Base-by-base conservation (phyloP, 2,329 filamentous ascomycete genomes). In the Diaporthe velutina region DNA sequence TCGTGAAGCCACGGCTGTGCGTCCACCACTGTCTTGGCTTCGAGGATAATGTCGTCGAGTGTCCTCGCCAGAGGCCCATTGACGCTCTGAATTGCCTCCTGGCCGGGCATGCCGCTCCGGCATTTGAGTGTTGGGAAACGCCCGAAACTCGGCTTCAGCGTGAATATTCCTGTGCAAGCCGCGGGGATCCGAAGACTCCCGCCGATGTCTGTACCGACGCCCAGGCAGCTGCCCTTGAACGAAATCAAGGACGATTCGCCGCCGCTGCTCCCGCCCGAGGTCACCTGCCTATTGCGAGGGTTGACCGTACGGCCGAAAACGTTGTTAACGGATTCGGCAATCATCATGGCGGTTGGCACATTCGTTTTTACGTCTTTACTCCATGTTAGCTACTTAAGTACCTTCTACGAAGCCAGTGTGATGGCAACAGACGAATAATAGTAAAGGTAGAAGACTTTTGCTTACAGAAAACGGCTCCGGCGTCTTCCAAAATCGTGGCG, bases 271-370 rank as follows among this genome's bases (percentile, higher is more conserved):
- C 93, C 93, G 15, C 93, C 93, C 30, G 88, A 88, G 0, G 91
- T 93, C 4, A 90, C 84, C 3, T 83, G 83, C 33, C 90, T 87
- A 79, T 93, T 92, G 9, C 84, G 82, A 0, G 93, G 92, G 79
- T 93, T 93, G 30, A 90, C 80, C 0, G 90, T 92, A 17, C 90
- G 86, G 12, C 92, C 92, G 78, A 91, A 90, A 2, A 90, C 85
- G 77, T 93, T 92, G 82, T 93, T 93, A 22, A 92, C 89, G 1
- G 87, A 89, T 80, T 93, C 92, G 17, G 90, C 88, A 70, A 93
- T 76, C 91, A 94, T 93, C 87, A 93, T 91, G 6, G 90, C 90
- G 1, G 90, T 92, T 0, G 89, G 88, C 5, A 90, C 85, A 76
- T 88, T 90, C 0, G 89, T 90, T 83, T 90, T 90, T 76, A 88